Conservation (phyloP, 257 asterid genomes). For the Solanum raphanifolium region DNA sequence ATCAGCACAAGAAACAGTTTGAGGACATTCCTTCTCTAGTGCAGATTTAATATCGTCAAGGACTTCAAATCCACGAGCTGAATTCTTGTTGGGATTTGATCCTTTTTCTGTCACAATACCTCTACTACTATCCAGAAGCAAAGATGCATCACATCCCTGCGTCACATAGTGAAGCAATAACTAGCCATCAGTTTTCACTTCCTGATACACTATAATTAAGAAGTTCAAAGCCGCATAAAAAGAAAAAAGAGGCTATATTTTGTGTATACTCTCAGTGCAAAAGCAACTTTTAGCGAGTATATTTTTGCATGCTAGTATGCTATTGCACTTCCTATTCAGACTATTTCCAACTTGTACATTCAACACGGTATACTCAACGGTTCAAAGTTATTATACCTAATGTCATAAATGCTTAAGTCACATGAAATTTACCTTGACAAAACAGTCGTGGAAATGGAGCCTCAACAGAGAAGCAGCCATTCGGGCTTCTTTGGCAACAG, state of each 20-base stretch:
- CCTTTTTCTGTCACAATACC: conserved; percentile 51
- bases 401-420: neutral
- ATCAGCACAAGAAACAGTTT: conserved; percentile 86
- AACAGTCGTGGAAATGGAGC: conserved; percentile 94
- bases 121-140: conserved; percentile 57
- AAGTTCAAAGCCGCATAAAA: neutral
- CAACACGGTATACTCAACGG: neutral
- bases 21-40: conserved; percentile 72
- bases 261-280: too few species aligned
- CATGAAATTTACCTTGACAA: conserved; percentile 49
- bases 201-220: neutral
- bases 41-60: conserved; percentile 78
- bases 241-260: neutral
- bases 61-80: conserved; percentile 77
- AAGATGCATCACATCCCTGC: conserved; percentile 94
- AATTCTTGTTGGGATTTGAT: conserved; percentile 66
- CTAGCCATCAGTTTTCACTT: neutral
- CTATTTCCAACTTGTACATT: neutral
- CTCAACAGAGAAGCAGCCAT: conserved; percentile 92
- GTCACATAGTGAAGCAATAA: neutral
- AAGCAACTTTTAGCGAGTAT: neutral
- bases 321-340: neutral
- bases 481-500: conserved; percentile 69
- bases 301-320: neutral
- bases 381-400: neutral